phyloP scores from a whole-genome alignment of 2,329 filamentous ascomycete species.

The Diaporthe sp. region DNA sequence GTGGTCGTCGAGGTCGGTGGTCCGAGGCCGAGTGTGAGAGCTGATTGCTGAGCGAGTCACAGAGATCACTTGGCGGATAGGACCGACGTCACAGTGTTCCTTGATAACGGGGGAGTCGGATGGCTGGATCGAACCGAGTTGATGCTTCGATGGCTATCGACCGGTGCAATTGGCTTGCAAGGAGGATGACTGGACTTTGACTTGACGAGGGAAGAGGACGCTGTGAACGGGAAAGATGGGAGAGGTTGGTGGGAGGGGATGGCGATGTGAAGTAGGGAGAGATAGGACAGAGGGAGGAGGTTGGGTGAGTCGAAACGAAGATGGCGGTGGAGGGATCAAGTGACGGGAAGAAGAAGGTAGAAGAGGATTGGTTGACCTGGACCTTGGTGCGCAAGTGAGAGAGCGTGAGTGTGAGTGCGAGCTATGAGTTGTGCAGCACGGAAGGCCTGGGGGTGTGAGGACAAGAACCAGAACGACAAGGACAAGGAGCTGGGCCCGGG shows the following conservation, averaged over 20 bases:
- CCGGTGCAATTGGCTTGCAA: conserved; percentile 34
- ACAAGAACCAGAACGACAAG: conserved; percentile 31
- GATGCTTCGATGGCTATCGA: conserved; percentile 33
- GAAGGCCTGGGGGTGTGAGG: conserved; percentile 23
- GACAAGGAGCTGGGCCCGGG: conserved; percentile 30
- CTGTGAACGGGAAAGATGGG: conserved; percentile 41
- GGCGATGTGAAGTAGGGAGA: conserved; percentile 40
- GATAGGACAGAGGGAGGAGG: conserved; percentile 39
- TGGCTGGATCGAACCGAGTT: conserved; percentile 17
- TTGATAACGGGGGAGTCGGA: conserved; percentile 9
- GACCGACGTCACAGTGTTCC: conserved; percentile 38
- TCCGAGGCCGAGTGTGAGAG: conserved; percentile 32
- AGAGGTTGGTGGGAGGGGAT: conserved; percentile 17
- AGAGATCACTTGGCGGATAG: conserved; percentile 28
- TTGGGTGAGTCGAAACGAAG: conserved; percentile 41
- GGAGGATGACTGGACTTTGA: conserved; percentile 33
- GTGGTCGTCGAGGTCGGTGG: conserved; percentile 37
- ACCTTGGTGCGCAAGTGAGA: conserved; percentile 24
- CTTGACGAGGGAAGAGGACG: conserved; percentile 34
- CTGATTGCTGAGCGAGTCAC: conserved; percentile 36
- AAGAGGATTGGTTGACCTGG: conserved; percentile 42
- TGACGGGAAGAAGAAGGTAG: conserved; percentile 42
- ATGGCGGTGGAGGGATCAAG: conserved; percentile 41
- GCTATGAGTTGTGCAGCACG: conserved; percentile 19
- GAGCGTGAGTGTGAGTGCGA: conserved; percentile 18